A percentile compares a stretch with the other conserved stretches of the same genome.
These are phyloP conservation scores for Ceratobasidium sp. DNA, from an alignment of 1,284 basidiomycete species.

Conservation along the genomic window DNA sequence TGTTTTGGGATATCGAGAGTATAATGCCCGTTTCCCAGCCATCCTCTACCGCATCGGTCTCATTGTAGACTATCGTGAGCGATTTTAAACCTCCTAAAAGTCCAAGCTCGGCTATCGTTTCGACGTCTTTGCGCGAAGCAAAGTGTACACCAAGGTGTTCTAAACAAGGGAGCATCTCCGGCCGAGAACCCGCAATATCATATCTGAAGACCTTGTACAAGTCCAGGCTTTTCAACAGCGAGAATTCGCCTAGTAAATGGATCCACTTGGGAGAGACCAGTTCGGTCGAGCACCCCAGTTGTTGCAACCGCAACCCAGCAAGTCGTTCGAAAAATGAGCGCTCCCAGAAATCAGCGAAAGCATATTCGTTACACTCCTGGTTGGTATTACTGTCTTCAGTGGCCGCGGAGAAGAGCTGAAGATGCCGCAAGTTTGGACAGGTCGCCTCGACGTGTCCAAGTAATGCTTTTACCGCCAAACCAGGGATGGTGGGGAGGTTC, in stretches of 20 bases:
- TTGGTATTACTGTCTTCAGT: not conserved
- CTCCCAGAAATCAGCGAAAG: not conserved
- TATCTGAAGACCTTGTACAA: not conserved
- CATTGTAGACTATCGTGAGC: not conserved
- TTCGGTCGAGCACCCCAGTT: conserved; percentile 3
- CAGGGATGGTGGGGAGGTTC: not conserved
- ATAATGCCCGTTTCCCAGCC: not conserved
- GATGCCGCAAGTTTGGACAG: not conserved
- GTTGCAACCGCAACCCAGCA: not conserved
- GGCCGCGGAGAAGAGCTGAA: not conserved
- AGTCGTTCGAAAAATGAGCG: not conserved
- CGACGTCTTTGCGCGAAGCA: not conserved
- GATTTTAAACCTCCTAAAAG: not conserved
- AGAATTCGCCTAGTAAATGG: not conserved
- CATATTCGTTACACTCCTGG: not conserved
- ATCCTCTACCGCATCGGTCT: not conserved
- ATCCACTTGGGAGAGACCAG: not conserved
- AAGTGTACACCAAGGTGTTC: not conserved
- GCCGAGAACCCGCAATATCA: not conserved
- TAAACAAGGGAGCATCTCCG: not conserved
- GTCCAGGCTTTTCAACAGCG: not conserved
- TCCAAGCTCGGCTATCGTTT: not conserved
- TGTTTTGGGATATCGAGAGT: not conserved
- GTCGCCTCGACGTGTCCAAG: not conserved
- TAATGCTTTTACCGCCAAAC: not conserved